phyloP scores from a whole-genome alignment of 176 grass and related monocot genomes.

The Rhynchospora pubera region DNA sequence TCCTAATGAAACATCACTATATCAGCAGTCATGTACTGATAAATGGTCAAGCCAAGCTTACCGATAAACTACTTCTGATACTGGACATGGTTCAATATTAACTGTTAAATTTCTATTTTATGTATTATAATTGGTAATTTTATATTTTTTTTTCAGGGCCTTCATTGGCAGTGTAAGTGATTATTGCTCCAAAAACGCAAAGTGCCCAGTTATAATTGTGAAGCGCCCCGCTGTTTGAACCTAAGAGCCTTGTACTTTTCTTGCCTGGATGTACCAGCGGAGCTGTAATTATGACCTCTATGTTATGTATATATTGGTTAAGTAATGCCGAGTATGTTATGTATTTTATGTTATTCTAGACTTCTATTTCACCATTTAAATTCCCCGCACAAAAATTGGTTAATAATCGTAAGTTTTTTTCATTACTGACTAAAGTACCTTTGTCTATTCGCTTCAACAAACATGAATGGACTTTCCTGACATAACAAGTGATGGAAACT shows the following conservation, averaged over 20 bases:
- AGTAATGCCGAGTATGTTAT: background rate
- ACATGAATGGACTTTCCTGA: no score
- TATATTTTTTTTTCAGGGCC: constrained; percentile 46
- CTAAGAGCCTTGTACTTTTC: background rate
- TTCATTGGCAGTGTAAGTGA: constrained; percentile 74
- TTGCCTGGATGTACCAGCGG: background rate
- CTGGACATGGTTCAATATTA: background rate
- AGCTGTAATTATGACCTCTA: background rate
- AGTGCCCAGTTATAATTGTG: constrained; percentile 57
- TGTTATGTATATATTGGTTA: constrained; percentile 8
- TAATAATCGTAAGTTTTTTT: no score
- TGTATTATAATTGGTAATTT: background rate
- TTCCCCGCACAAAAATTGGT: no score
- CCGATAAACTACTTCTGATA: background rate
- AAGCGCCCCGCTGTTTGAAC: constrained; percentile 22
- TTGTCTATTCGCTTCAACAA: no score
- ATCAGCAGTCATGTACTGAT: background rate
- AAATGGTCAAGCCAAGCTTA: background rate
- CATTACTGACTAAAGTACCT: no score
- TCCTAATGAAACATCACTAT: background rate
- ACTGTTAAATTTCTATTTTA: background rate
- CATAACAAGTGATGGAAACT: no score
- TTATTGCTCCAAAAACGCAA: constrained; percentile 54
- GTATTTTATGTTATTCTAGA: background rate
- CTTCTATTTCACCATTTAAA: background rate